A percentile compares a stretch with the other conserved stretches of the same genome.
Evolutionary conservation across 192 early-diverging fungal genomes (phyloP).

Genomic region (Gonapodya sp.): DNA sequence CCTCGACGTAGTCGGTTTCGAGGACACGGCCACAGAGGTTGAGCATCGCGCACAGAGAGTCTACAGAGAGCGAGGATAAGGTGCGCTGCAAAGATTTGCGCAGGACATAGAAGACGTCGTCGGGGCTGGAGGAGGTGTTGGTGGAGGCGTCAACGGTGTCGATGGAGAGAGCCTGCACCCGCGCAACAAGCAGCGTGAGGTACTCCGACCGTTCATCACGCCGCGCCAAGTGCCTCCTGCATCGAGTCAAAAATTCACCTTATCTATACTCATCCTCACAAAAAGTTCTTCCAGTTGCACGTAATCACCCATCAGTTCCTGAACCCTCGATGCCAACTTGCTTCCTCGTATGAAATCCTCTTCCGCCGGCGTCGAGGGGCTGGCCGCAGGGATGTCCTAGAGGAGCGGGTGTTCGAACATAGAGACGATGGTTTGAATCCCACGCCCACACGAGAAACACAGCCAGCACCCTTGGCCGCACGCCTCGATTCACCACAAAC

Average conservation of each 20-base stretch:
- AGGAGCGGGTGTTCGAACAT: no score
- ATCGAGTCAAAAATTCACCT: no score
- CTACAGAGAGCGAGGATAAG: slow-evolving; percentile 59
- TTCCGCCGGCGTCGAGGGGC: not conserved
- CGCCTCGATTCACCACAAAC: not conserved
- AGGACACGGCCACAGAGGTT: slow-evolving; percentile 53
- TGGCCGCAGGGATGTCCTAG: no score
- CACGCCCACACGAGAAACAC: no score
- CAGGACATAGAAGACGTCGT: slow-evolving; percentile 89
- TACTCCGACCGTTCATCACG: no score
- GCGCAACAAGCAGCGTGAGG: slow-evolving; percentile 4
- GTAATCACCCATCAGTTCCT: slow-evolving; percentile 8
- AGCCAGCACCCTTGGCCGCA: not conserved
- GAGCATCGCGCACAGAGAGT: slow-evolving; percentile 59
- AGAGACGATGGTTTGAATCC: no score
- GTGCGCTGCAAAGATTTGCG: slow-evolving; percentile 63
- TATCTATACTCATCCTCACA: not conserved
- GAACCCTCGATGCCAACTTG: not conserved
- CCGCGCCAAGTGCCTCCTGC: no score
- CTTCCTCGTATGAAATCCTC: not conserved
- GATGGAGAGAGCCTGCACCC: slow-evolving; percentile 24
- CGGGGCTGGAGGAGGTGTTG: slow-evolving; percentile 60
- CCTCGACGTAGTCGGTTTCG: slow-evolving; percentile 57
- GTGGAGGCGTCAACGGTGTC: slow-evolving; percentile 23
- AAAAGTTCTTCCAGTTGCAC: slow-evolving; percentile 2